Base-by-base conservation (phyloP, 768 basidiomycete genomes). In the Leucogyrophana mollusca region DNA sequence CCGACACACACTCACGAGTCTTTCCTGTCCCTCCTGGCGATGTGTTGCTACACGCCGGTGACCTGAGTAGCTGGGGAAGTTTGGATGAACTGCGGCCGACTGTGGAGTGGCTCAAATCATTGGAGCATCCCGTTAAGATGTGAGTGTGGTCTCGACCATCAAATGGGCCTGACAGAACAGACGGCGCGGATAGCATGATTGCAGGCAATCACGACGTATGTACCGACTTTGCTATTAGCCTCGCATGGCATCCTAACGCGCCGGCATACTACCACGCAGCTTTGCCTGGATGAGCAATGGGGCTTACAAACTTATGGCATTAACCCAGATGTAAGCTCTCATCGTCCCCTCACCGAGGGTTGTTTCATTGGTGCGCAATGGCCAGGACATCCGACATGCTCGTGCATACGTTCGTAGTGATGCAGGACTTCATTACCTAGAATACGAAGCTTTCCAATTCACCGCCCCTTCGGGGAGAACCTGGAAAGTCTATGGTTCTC, bases 191-290 rank as follows among this genome's bases (percentile, higher is more conserved):
- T 44, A 83, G 83, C 48, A 69, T 87, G 43, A 80, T 86, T 39
- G 83, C 78, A 27, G 85, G 86, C n/a, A 87, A 87, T 52, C 85
- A 87, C 52, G 85, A 88, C 53, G 61, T 83, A 27, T 24, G 65
- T 58, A 25, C 6, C 4, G 23, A 21, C 35, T 16, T 42, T 17
- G 20, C 9, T 37, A 43, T 27, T 27, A 6, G 5, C 0, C n/a
- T 13, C 7, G 24, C 9, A 0, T 9, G 9, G 25, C 27, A 35
- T 16, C 27, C 47, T 37, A 53, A 37, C 10, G 13, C 24, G 9
- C 18, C 34, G 17, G 7, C 35, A 30, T 27, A 14, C 4, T 10
- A 18, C 32, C 13, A 37, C 16, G 34, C 44, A 65, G 65, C 4
- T 54, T 7, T 67, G 63, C 54, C 57, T 65, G 13, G 64, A 65